Conservation (phyloP, 768 basidiomycete genomes). For the Leucogyrophana mollusca region DNA sequence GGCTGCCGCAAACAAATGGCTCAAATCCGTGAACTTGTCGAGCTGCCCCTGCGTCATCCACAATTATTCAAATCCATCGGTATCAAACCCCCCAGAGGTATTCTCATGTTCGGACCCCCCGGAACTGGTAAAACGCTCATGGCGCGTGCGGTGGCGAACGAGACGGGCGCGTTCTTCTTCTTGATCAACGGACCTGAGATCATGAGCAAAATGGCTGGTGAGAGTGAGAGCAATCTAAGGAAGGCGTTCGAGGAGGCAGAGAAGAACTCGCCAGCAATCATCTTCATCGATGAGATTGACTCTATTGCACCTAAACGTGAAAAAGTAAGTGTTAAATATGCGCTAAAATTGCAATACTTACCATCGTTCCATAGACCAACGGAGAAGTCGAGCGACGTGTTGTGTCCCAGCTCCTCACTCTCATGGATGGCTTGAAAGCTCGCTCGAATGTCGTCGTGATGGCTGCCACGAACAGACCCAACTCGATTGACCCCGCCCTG, state of each 20-base stretch:
- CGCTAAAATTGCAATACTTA: neutral
- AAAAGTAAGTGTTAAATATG: conserved; percentile 56
- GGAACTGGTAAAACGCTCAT: conserved; percentile 99
- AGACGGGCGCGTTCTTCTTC: conserved; percentile 99
- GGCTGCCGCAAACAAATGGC: conserved; percentile 99
- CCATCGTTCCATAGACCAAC: conserved; percentile 68
- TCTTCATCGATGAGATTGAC: conserved; percentile 99
- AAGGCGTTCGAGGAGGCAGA: conserved; percentile 99
- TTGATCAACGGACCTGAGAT: conserved; percentile 99
- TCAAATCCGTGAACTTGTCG: conserved; percentile 98
- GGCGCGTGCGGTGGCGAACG: conserved; percentile 99
- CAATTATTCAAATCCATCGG: conserved; percentile 99
- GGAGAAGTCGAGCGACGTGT: conserved; percentile 99
- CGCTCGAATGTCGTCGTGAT: conserved; percentile 99
- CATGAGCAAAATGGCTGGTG: conserved; percentile 99
- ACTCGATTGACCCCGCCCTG: conserved; percentile 98
- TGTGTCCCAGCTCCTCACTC: conserved; percentile 95
- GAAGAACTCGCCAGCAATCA: conserved; percentile 99
- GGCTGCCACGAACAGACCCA: conserved; percentile 98
- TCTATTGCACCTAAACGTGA: conserved; percentile 99
- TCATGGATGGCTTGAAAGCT: conserved; percentile 99
- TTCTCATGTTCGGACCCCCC: conserved; percentile 97
- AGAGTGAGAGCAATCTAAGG: conserved; percentile 93
- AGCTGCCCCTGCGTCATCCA: conserved; percentile 95
- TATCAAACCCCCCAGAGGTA: conserved; percentile 99